These are phyloP conservation scores for Amoeboaphelidium occidentale DNA, from an alignment of 371 early-diverging fungal species.

Conservation along the genomic window DNA sequence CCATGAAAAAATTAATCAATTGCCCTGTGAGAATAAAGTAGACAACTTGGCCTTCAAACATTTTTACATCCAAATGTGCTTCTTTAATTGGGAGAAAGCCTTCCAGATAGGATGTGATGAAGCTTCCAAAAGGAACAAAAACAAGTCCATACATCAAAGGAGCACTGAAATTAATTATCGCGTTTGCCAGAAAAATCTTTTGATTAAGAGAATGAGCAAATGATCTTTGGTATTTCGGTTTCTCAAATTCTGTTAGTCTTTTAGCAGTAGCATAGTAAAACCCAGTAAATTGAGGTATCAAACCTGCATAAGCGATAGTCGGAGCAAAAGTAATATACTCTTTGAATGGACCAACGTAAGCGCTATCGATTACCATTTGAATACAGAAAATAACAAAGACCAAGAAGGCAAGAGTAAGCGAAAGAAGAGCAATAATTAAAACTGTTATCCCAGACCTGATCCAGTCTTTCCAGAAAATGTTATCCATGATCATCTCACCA, in stretches of 20 bases:
- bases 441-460: no score
- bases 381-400: no score
- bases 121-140: not conserved
- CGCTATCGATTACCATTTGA: no score
- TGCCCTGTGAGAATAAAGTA: not conserved
- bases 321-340: not conserved
- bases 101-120: not conserved
- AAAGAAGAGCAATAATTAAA: not conserved
- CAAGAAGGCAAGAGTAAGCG: no score
- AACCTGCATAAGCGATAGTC: not conserved
- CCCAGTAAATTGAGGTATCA: not conserved
- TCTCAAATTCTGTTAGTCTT: not conserved
- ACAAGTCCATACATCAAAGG: not conserved
- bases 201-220: not conserved
- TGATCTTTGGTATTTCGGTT: not conserved
- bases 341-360: not conserved
- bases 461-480: no score
- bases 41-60: not conserved
- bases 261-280: not conserved
- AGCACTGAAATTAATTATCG: not conserved
- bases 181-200: not conserved
- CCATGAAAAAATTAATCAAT: not conserved
- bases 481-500: not conserved
- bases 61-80: not conserved
- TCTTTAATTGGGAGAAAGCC: not conserved